Conservation (phyloP, 495 filamentous ascomycete species). For the Lineolata rhizophorae region DNA sequence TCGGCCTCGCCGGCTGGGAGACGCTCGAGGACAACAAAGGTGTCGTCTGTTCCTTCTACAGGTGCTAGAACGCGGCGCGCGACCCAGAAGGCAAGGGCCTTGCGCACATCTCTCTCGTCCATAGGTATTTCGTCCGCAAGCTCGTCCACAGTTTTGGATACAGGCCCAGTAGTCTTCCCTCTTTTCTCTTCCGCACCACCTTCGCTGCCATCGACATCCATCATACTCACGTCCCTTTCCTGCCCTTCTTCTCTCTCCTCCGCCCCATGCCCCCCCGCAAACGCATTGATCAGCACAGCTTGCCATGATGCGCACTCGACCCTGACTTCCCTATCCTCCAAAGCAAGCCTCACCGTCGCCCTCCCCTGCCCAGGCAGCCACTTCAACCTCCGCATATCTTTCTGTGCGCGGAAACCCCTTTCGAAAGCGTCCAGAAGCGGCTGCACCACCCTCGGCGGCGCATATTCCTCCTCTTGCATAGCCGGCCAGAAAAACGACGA, state of each 20-base stretch:
- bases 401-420: slow-evolving; percentile 53
- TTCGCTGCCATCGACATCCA: too few relatives aligned
- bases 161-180: slow-evolving; percentile 17
- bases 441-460: slow-evolving; percentile 39
- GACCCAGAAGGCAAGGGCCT: slow-evolving; percentile 71
- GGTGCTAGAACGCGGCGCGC: slow-evolving; percentile 52
- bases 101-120: slow-evolving; percentile 49
- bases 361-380: slow-evolving; percentile 72
- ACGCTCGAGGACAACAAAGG: slow-evolving; percentile 41
- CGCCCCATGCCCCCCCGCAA: slow-evolving; percentile 22
- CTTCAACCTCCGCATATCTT: slow-evolving; percentile 61
- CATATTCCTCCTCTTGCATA: slow-evolving; percentile 55
- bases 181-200: too few relatives aligned
- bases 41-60: slow-evolving; percentile 29
- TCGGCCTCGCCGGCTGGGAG: slow-evolving; percentile 26
- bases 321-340: slow-evolving; percentile 54
- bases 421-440: slow-evolving; percentile 48
- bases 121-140: slow-evolving; percentile 50
- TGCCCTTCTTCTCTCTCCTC: too few relatives aligned
- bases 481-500: slow-evolving; percentile 90
- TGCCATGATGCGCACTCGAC: slow-evolving; percentile 69
- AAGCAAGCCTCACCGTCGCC: slow-evolving; percentile 58
- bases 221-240: too few relatives aligned
- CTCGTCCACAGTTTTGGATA: slow-evolving; percentile 32
- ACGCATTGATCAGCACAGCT: slow-evolving; percentile 76